These are phyloP conservation scores for Artomyces pyxidatus DNA, from an alignment of 768 basidiomycete genomes.

Conservation along the genomic window DNA sequence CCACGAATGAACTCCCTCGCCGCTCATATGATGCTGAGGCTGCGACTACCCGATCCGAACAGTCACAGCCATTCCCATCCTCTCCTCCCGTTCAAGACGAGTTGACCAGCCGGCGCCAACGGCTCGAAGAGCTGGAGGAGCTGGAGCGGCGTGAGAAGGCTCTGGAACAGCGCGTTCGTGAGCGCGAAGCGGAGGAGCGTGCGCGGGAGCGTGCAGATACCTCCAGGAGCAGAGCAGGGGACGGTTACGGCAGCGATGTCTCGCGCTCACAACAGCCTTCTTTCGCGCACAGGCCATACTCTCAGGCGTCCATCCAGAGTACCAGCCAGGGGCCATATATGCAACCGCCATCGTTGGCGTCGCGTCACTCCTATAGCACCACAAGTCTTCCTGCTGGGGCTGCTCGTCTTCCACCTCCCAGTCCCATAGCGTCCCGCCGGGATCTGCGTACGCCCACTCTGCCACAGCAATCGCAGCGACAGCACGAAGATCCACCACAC, in stretches of 20 bases:
- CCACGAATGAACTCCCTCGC: constrained; percentile 1
- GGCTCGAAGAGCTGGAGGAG: constrained; percentile 43
- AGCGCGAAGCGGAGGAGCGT: constrained; percentile 49
- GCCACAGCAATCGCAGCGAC: constrained; percentile 19
- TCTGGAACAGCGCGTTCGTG: constrained; percentile 42
- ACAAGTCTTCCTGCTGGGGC: constrained; percentile 34
- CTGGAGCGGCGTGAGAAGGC: constrained; percentile 50
- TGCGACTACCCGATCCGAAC: background rate
- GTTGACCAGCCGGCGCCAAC: constrained; percentile 31
- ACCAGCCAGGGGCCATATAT: background rate
- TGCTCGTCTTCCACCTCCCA: constrained; percentile 4
- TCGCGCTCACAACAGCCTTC: constrained; percentile 19
- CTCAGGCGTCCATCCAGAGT: constrained; percentile 8
- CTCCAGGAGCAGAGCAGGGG: constrained; percentile 24
- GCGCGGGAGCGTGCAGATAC: constrained; percentile 22
- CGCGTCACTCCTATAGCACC: constrained; percentile 33
- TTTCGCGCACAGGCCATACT: constrained; percentile 3
- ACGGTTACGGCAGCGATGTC: constrained; percentile 22
- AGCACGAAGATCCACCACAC: constrained; percentile 31
- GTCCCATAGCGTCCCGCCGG: constrained; percentile 15
- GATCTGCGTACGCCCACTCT: constrained; percentile 19
- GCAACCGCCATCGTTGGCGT: constrained; percentile 13
- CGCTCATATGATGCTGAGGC: constrained; percentile 5
- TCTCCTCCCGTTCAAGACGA: constrained; percentile 17
- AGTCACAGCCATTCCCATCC: background rate